Evolutionary conservation across 2,329 filamentous ascomycete genomes (phyloP), one percentile per base, ranked within the genome.

Genomic region (Pestalotiopsis fici): DNA sequence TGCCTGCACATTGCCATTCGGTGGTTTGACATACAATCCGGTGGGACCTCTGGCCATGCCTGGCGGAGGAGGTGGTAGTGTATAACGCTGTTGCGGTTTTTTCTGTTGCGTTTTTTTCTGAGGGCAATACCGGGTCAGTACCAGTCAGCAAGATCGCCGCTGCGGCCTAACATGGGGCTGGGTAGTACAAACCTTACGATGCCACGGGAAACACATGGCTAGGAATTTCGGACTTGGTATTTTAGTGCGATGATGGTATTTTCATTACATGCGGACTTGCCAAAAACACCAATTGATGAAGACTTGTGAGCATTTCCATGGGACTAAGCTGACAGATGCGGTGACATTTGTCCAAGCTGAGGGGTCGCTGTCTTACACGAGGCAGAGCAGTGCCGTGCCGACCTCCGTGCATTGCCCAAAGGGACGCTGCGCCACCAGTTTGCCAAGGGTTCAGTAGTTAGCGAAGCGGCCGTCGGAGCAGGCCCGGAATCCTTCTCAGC

Each of bases 31-130:
- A 25, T 63, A 63, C 4, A 63, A 15, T 11, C 60, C 37, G 15
- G 47, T 63, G 6, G 60, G 60, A 11, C 60, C 60, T 18, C 60
- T 43, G 3, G 60, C 60, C 60, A 63, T 63, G 2, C 60, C 60
- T 12, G 59, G 59, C 5, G 59, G 59, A 1, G 35, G 35, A 12
- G 57, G 9, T 7, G 25, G 27, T n/a, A 23, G 57, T 11, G 43
- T 2, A 18, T n/a, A 7, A 31, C 28, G 6, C 15, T 31, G 12
- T n/a, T 37, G 31, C 31, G 11, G 3, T 39, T n/a, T n/a, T n/a
- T n/a, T n/a, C n/a, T n/a, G n/a, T n/a, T n/a, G n/a, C n/a, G 13
- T 39, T 11, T 25, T 9, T n/a, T 59, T 59, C 57, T 59, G 57
- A 21, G 15, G 28, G 27, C 27, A n/a, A 28, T 23, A 18, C 27